Base-by-base conservation (phyloP, 495 filamentous ascomycete genomes). In the Terfezia boudieri region DNA sequence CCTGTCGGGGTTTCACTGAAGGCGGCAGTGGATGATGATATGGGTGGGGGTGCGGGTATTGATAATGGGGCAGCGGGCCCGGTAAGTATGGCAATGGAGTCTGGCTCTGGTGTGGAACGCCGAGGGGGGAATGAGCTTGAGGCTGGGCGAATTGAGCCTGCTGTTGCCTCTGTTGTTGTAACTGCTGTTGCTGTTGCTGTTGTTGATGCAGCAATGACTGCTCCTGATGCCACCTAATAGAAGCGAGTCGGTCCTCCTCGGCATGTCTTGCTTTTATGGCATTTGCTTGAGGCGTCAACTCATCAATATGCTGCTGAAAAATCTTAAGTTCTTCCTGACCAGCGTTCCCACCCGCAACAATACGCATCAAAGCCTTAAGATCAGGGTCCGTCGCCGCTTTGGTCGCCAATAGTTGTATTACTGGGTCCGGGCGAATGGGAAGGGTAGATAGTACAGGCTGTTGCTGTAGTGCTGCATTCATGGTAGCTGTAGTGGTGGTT, bases 341-440 rank as follows among this genome's bases (percentile, higher is more conserved):
- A 2, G 92, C 92, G 55, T 85, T 78, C 20, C 87, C 90, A 23
- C 82, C 80, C 5, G 92, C 92, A 9, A 99, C 92, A 11, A 88
- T 79, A 61, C 85, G 82, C 92, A 99, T 99, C 10, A 99, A 73
- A n/a, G 80, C 79, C 60, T 94, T 88, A n/a, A 99, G 72, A 50
- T 86, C 76, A 2, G 83, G 80, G 64, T 99, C 84, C 16, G 82
- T 79, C 0, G 84, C 83, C 14, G 92, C 92, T 60, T 78, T 76
- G 57, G 85, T 84, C 2, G 92, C 92, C 46, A 99, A 69, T 66
- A 86, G 86, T 54, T 93, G 83, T 55, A 99, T 99, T 46, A 99
- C 92, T 4, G 92, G 92, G 65, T 99, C 92, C 4, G 83, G 77
- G 43, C 78, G 78, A 23, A 67, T 64, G 35, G 60, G 58, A 7